Conservation (phyloP, 1,284 basidiomycete genomes). For the Marasmius fiardii region DNA sequence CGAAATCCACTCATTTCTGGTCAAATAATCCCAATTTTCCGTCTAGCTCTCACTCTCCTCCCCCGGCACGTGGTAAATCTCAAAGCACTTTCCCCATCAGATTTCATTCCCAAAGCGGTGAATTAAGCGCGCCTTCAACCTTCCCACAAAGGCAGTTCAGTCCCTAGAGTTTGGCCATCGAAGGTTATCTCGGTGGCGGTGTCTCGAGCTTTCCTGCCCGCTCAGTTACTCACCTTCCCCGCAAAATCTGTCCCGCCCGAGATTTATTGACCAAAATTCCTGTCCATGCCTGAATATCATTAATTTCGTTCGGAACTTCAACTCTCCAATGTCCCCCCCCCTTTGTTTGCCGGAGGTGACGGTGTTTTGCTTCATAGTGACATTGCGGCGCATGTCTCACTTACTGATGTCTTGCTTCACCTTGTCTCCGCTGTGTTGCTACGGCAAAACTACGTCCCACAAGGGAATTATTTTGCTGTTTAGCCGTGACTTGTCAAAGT, state of each 20-base stretch:
- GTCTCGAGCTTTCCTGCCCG: not conserved
- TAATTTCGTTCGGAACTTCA: not conserved
- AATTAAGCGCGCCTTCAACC: slow-evolving; percentile 22
- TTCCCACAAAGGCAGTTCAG: slow-evolving; percentile 25
- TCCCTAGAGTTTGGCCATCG: slow-evolving; percentile 24
- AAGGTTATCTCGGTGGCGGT: not conserved
- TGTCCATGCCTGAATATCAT: not conserved
- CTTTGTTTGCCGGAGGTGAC: not conserved
- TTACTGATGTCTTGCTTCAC: not conserved
- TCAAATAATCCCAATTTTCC: slow-evolving; percentile 30
- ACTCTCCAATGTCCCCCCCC: not conserved
- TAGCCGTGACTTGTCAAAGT: too few relatives aligned
- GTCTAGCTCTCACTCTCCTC: not conserved
- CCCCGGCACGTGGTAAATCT: slow-evolving; percentile 17
- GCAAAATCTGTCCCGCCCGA: not conserved
- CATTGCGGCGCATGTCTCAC: not conserved
- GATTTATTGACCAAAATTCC: not conserved
- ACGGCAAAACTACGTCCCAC: too few relatives aligned
- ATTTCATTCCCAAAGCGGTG: slow-evolving; percentile 1
- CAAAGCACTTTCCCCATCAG: slow-evolving; percentile 19
- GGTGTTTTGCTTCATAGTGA: not conserved
- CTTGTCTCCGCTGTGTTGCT: too few relatives aligned
- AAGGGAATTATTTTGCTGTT: too few relatives aligned
- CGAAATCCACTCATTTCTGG: slow-evolving; percentile 26
- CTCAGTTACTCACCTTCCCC: not conserved